Conservation (phyloP, 106 monocot species). For the Dendrobium chrysotoxum region DNA sequence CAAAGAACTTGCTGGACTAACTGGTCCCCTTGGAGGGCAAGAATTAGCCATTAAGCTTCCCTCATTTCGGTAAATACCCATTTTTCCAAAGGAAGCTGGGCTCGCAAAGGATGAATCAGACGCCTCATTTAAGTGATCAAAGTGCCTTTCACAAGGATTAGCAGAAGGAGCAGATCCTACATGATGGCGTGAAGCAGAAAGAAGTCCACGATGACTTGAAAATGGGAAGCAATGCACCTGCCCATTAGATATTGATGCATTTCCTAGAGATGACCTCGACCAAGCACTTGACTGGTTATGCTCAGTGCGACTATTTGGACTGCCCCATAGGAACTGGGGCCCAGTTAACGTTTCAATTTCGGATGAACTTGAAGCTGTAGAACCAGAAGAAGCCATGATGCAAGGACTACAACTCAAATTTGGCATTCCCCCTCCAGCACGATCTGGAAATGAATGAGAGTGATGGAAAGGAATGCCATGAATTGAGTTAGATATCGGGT, state of each 20-base stretch:
- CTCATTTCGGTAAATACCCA: slow-evolving; percentile 30
- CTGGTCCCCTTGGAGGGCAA: slow-evolving; percentile 15
- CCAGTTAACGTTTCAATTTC: slow-evolving; percentile 41
- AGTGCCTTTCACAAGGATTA: slow-evolving; percentile 50
- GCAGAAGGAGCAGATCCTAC: slow-evolving; percentile 81
- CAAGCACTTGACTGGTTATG: slow-evolving; percentile 35
- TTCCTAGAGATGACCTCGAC: slow-evolving; percentile 17
- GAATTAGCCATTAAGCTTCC: slow-evolving; percentile 37
- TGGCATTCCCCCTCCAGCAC: slow-evolving; percentile 25
- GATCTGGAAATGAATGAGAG: slow-evolving; percentile 57
- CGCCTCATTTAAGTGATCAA: slow-evolving; percentile 37
- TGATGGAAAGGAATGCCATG: slow-evolving; percentile 33
- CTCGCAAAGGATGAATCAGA: slow-evolving; percentile 42
- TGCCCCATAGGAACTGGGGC: slow-evolving; percentile 78
- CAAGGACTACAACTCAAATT: slow-evolving; percentile 28
- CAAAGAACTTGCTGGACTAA: slow-evolving; percentile 16
- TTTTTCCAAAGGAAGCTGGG: slow-evolving; percentile 28
- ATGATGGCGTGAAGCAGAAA: slow-evolving; percentile 39
- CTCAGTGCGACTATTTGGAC: slow-evolving; percentile 28
- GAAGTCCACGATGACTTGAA: slow-evolving; percentile 29
- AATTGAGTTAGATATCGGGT: slow-evolving; percentile 15
- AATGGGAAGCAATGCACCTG: slow-evolving; percentile 28
- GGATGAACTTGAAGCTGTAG: slow-evolving; percentile 35
- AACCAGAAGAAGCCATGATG: slow-evolving; percentile 29
- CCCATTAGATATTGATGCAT: slow-evolving; percentile 35